Percentiles rank a stretch among this genome's conserved stretches.
phyloP scores from a whole-genome alignment of 495 filamentous ascomycete species.

The Haplographium delicatum region DNA sequence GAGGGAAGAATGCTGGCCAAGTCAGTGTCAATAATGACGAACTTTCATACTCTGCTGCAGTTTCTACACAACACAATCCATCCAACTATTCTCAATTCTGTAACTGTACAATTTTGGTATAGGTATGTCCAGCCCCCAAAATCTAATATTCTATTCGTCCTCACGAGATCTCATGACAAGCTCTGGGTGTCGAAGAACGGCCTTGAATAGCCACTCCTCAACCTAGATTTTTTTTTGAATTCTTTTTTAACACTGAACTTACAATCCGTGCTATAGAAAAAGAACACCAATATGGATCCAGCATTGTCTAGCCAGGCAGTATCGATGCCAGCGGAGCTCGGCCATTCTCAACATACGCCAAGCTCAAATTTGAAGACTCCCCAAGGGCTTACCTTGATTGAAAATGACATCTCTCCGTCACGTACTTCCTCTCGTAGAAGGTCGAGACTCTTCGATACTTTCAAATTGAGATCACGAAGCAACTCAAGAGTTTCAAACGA shows the following conservation, averaged over 20 bases:
- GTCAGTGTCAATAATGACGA: no score
- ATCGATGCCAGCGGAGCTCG: constrained; percentile 3
- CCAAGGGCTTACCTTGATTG: background rate
- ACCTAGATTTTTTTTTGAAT: no score
- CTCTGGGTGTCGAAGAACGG: no score
- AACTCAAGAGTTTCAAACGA: background rate
- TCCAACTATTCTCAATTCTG: constrained; percentile 3
- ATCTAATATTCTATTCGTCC: no score
- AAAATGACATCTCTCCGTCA: background rate
- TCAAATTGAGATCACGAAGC: background rate
- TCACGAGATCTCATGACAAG: no score
- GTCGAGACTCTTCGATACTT: constrained; percentile 1
- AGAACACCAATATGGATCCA: constrained; percentile 10
- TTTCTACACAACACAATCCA: constrained; percentile 1
- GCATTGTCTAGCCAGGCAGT: constrained; percentile 5
- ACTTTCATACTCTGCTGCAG: background rate
- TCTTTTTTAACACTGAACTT: no score
- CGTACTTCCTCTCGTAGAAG: background rate
- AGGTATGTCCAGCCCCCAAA: no score
- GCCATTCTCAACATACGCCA: background rate
- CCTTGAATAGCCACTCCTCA: background rate
- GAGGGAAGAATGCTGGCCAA: no score
- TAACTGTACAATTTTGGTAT: constrained; percentile 14
- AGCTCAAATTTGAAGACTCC: no score
- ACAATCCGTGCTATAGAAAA: background rate